These are phyloP conservation scores for Polyplosphaeria fusca DNA, from an alignment of 495 filamentous ascomycete genomes.

Conservation along the genomic window DNA sequence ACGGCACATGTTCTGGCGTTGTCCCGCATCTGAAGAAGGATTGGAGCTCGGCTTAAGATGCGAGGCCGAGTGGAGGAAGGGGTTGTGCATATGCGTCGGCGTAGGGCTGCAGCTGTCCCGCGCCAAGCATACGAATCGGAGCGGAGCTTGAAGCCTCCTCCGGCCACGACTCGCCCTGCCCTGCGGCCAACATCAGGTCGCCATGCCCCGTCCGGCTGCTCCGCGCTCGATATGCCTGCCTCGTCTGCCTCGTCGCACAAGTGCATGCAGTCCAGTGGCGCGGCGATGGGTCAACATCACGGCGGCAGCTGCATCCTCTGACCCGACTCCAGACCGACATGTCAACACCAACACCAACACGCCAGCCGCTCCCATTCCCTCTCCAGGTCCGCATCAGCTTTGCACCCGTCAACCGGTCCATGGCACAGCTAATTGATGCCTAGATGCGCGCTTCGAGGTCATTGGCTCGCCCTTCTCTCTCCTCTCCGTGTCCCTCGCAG, in stretches of 20 bases:
- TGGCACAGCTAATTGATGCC: not conserved
- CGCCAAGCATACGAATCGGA: no score
- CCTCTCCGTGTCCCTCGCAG: constrained; percentile 85
- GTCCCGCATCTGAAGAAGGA: not conserved
- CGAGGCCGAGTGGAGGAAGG: no score
- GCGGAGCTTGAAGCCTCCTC: no score
- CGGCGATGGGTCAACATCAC: constrained; percentile 39
- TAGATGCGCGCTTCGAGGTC: constrained; percentile 93
- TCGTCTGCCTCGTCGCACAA: constrained; percentile 7
- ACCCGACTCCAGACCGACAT: constrained; percentile 21
- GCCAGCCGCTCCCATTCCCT: constrained; percentile 9
- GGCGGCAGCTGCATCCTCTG: constrained; percentile 38
- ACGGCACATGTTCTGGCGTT: constrained; percentile 1
- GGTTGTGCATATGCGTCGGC: no score
- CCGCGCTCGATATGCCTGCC: constrained; percentile 8
- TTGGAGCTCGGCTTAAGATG: no score
- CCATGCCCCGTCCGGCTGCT: constrained; percentile 14
- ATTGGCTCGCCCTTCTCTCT: constrained; percentile 85
- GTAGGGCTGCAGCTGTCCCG: no score
- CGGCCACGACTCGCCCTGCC: no score
- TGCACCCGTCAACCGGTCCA: no score
- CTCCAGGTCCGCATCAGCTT: constrained; percentile 28
- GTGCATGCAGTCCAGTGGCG: constrained; percentile 30
- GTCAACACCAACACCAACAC: constrained; percentile 14
- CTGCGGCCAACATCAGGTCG: not conserved